phyloP scores from a whole-genome alignment of 2,329 filamentous ascomycete species.

The Colletotrichum somersetense region DNA sequence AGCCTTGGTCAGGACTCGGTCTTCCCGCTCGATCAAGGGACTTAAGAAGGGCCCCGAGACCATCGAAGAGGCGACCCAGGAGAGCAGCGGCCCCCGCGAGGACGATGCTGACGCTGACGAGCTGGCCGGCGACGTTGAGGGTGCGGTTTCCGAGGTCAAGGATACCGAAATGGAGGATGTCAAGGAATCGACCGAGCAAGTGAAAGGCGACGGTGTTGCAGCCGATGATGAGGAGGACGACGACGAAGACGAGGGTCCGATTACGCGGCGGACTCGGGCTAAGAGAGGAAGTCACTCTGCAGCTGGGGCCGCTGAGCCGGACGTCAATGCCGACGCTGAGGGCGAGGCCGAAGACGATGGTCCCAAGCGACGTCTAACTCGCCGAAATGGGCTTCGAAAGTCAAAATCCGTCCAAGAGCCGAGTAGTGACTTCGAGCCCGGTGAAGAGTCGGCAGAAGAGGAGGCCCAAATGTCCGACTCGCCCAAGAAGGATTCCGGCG shows the following conservation, averaged over 20 bases:
- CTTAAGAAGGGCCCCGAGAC: conserved; percentile 62
- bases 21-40: conserved; percentile 65
- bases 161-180: conserved; percentile 45
- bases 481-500: conserved; percentile 51
- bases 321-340: conserved; percentile 46
- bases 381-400: conserved; percentile 57
- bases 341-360: conserved; percentile 46
- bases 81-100: conserved; percentile 57
- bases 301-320: conserved; percentile 47
- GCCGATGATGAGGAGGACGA: conserved; percentile 58
- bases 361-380: conserved; percentile 62
- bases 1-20: conserved; percentile 57
- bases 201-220: conserved; percentile 48
- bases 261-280: conserved; percentile 61
- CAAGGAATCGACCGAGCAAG: conserved; percentile 48
- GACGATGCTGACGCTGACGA: conserved; percentile 55
- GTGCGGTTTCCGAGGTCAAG: conserved; percentile 46
- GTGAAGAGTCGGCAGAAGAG: conserved; percentile 68
- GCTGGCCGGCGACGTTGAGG: conserved; percentile 51
- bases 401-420: conserved; percentile 64
- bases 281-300: conserved; percentile 49
- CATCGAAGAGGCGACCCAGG: conserved; percentile 67
- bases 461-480: conserved; percentile 59
- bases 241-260: conserved; percentile 63
- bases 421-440: conserved; percentile 73